These are phyloP conservation scores for Cucurbita moschata DNA, from an alignment of 306 rosid genomes.

Conservation along the genomic window DNA sequence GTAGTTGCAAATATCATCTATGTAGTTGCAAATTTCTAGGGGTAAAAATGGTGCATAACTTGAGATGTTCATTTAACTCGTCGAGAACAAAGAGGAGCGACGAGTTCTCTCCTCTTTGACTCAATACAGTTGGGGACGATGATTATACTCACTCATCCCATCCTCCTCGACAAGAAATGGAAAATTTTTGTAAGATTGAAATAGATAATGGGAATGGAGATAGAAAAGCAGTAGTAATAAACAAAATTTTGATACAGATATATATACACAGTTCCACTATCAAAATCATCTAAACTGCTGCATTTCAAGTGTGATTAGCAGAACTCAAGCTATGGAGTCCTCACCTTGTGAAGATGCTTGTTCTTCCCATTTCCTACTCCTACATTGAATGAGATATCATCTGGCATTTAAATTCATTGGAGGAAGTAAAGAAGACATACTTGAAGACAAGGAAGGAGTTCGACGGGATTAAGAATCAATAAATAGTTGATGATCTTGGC, in stretches of 20 bases:
- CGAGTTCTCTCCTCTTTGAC: too few relatives aligned
- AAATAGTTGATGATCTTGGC: conserved; percentile 5
- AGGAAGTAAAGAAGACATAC: background rate
- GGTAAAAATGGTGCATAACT: too few relatives aligned
- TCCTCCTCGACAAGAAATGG: too few relatives aligned
- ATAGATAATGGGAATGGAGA: too few relatives aligned
- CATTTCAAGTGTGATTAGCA: background rate
- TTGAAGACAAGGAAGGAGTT: background rate
- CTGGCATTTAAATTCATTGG: background rate
- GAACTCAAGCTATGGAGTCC: background rate
- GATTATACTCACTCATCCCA: too few relatives aligned
- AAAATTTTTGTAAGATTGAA: too few relatives aligned
- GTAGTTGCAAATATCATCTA: too few relatives aligned
- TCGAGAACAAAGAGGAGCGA: too few relatives aligned
- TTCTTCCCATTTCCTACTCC: background rate
- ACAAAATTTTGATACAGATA: background rate
- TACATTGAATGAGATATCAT: background rate
- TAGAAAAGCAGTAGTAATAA: too few relatives aligned
- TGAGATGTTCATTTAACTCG: too few relatives aligned
- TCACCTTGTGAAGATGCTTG: background rate
- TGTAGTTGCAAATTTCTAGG: too few relatives aligned
- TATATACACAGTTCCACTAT: background rate
- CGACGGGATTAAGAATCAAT: conserved; percentile 12
- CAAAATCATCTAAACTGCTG: background rate
- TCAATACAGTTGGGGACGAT: too few relatives aligned